Percentiles rank a stretch among this genome's conserved stretches.
Conservation (phyloP, 164 flowering plant species). For the Chimonanthus praecox region DNA sequence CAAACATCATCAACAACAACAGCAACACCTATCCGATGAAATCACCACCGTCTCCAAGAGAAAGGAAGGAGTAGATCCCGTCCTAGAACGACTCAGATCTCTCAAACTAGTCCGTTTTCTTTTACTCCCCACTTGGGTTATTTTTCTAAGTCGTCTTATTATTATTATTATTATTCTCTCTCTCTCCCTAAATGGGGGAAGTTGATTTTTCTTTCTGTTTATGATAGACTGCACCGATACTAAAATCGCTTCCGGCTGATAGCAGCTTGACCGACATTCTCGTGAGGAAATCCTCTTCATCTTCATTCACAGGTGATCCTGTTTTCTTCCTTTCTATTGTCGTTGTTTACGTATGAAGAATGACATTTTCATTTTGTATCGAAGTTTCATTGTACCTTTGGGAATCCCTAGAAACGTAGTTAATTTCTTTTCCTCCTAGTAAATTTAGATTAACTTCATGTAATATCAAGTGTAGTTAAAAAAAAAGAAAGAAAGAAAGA, state of each 20-base stretch:
- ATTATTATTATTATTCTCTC: not conserved
- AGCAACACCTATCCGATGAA: constrained; percentile 37
- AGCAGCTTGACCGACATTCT: constrained; percentile 84
- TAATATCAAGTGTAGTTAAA: not conserved
- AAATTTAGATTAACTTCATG: not conserved
- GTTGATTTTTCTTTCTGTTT: constrained; percentile 1
- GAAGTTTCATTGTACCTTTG: not conserved
- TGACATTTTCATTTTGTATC: not conserved
- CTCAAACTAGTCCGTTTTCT: constrained; percentile 56
- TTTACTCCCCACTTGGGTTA: not conserved
- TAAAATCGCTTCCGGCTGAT: constrained; percentile 44
- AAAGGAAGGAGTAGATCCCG: constrained; percentile 54
- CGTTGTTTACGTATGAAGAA: not conserved
- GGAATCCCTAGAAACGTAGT: not conserved
- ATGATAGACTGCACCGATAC: constrained; percentile 63
- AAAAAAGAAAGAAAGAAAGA: too few relatives aligned
- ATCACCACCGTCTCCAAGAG: constrained; percentile 78
- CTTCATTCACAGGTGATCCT: constrained; percentile 35
- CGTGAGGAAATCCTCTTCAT: constrained; percentile 53
- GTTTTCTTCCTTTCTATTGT: not conserved
- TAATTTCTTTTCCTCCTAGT: not conserved
- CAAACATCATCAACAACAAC: not conserved
- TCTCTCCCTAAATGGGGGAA: not conserved
- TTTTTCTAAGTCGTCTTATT: not conserved
- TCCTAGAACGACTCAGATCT: constrained; percentile 62